Percentiles rank a stretch among this genome's conserved stretches.
Conservation (phyloP, 306 rosid species). For the Gastrolobium villosum region DNA sequence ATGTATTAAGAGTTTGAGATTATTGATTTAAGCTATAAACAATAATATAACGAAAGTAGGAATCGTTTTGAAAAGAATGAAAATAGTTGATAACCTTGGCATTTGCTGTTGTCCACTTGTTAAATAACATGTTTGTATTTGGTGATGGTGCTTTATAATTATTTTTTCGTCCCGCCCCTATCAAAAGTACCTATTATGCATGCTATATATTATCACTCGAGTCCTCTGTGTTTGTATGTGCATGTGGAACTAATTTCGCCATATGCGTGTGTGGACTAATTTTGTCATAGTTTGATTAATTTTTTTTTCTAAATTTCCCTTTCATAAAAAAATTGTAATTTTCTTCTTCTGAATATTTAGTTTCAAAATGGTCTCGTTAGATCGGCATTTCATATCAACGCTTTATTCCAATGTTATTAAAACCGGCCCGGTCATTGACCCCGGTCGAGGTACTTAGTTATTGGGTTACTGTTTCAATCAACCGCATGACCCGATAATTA, state of each 20-base stretch:
- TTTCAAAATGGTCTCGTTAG: constrained; percentile 1
- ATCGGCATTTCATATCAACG: neutral
- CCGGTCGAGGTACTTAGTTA: too few relatives aligned
- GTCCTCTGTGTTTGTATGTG: neutral
- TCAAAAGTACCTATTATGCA: constrained; percentile 21
- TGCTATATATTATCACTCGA: neutral
- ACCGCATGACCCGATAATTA: too few relatives aligned
- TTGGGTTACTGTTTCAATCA: too few relatives aligned
- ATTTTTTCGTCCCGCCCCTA: constrained; percentile 2
- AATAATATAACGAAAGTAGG: constrained; percentile 12
- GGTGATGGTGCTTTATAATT: constrained; percentile 34
- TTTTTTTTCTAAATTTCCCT: neutral
- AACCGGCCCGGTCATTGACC: too few relatives aligned
- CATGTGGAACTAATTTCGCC: neutral
- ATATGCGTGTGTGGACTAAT: too few relatives aligned
- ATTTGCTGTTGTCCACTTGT: constrained; percentile 35
- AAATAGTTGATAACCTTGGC: constrained; percentile 26
- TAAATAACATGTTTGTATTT: constrained; percentile 38
- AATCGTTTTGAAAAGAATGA: constrained; percentile 2
- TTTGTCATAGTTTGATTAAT: too few relatives aligned
- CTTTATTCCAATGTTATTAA: neutral
- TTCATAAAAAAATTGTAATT: neutral
- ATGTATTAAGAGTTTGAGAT: constrained; percentile 2
- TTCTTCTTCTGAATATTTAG: neutral
- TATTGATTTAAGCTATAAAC: constrained; percentile 32